Base-by-base conservation (phyloP, 1,284 basidiomycete species). In the Fistulinella staudtii region DNA sequence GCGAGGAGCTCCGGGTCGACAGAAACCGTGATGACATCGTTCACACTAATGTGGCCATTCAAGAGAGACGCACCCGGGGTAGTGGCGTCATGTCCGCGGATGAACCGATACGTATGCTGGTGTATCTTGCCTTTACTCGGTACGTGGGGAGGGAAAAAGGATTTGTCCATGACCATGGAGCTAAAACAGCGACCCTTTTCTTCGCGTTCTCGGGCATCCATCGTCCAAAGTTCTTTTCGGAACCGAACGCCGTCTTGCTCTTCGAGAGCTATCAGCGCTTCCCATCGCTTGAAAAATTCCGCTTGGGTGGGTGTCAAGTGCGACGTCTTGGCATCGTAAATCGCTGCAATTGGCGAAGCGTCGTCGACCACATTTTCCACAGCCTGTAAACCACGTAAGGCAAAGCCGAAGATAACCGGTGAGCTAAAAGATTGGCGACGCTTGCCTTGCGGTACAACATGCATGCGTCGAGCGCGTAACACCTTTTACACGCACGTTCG, bases 181-280 rank as follows among this genome's bases (percentile, higher is more conserved):
- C 77, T 73, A 56, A 95, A 89, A 56, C 91, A 93, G 49, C 90
- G 73, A 1, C 93, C 93, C 37, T 75, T 77, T 43, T 71, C 74
- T 62, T 94, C 89, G 36, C 96, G 78, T 53, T 91, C 83, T 3
- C 66, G 68, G 0, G 92, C 90, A 6, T 79, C 77, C 77, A 96
- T 81, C 0, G 90, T 95, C 95, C 95, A 99, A 8, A 99, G 74
- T 59, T 99, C 94, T 51, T 89, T 89, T 53, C 85, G 81, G 66
- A 91, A 89, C 13, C 86, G 77, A 10, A 84, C 68, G 9, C 89
- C 73, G 54, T 96, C 93, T 47, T 85, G 82, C 60, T 99, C 96
- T 63, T 99, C 96, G 15, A 94, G 68, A 1, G 88, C 76, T 43
- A 99, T 75, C 9, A 98, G 74, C 0, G 75, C 72, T 60, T 99